phyloP scores from a whole-genome alignment of 768 basidiomycete genomes.

The Lactarius trivialis region DNA sequence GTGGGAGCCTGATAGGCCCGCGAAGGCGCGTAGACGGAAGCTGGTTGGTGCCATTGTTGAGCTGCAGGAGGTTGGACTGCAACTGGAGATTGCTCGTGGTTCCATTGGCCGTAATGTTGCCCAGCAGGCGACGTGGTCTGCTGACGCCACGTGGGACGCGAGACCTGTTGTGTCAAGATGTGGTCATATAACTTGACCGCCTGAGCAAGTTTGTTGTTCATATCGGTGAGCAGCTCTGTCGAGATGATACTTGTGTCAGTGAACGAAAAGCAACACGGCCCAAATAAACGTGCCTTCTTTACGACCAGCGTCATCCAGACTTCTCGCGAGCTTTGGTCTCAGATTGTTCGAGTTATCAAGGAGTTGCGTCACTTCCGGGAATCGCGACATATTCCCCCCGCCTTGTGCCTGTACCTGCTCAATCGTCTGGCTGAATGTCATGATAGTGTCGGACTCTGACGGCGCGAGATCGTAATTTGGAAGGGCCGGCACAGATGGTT shows the following conservation, averaged over 20 bases:
- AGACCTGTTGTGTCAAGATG: conserved; percentile 75
- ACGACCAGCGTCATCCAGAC: conserved; percentile 73
- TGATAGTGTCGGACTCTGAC: conserved; percentile 75
- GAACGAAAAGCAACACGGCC: neutral
- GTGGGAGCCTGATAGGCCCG: conserved; percentile 5
- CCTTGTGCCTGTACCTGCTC: conserved; percentile 78
- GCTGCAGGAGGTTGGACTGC: conserved; percentile 5
- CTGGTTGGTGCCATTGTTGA: conserved; percentile 6
- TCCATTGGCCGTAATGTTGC: conserved; percentile 16
- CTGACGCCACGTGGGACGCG: conserved; percentile 47
- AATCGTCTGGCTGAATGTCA: conserved; percentile 87
- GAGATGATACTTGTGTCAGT: neutral
- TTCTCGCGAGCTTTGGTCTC: conserved; percentile 76
- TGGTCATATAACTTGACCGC: conserved; percentile 90
- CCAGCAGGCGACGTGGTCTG: conserved; percentile 3
- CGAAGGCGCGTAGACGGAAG: conserved; percentile 8
- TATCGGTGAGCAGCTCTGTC: conserved; percentile 80
- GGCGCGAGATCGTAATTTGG: conserved; percentile 79
- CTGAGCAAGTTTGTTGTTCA: conserved; percentile 91
- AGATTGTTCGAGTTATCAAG: conserved; percentile 76
- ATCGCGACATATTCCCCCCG: conserved; percentile 68
- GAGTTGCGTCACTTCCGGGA: conserved; percentile 78
- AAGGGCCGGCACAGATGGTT: conserved; percentile 44
- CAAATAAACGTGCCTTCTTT: conserved; percentile 64
- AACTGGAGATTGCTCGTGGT: neutral